Conservation (phyloP, 129 eudicot species). For the Centaurea solstitialis region DNA sequence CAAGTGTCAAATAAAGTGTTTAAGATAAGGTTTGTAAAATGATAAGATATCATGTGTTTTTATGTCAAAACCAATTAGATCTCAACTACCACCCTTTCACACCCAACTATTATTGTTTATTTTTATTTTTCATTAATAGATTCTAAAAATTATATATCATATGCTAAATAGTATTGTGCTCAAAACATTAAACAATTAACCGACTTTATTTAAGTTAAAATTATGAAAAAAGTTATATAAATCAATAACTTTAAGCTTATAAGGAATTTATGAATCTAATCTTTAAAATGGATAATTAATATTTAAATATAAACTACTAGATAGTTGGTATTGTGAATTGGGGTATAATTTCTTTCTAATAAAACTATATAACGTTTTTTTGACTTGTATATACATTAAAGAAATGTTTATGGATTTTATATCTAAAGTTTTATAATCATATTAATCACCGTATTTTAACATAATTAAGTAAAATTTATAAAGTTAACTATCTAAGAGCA, state of each 20-base stretch:
- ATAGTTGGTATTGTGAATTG: too few species aligned
- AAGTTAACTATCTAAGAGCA: too few species aligned
- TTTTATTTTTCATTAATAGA: background rate
- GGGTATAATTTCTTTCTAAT: background rate
- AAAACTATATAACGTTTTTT: too few species aligned
- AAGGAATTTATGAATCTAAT: too few species aligned
- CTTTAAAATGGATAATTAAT: background rate
- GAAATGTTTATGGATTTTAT: background rate
- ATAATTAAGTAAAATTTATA: too few species aligned
- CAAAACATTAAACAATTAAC: too few species aligned
- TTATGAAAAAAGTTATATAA: too few species aligned
- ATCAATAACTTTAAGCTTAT: too few species aligned
- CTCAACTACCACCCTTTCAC: constrained; percentile 26
- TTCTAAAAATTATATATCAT: background rate
- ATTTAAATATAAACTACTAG: background rate
- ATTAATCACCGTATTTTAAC: too few species aligned
- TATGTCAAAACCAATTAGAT: constrained; percentile 18
- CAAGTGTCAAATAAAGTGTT: constrained; percentile 35
- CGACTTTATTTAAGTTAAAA: too few species aligned
- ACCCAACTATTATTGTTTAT: background rate
- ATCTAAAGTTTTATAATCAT: too few species aligned
- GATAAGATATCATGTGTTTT: constrained; percentile 40
- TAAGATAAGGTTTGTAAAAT: constrained; percentile 29
- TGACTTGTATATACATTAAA: background rate
- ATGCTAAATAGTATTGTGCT: background rate